Base-by-base conservation (phyloP, 495 filamentous ascomycete genomes). In the Xylaria bambusicola region DNA sequence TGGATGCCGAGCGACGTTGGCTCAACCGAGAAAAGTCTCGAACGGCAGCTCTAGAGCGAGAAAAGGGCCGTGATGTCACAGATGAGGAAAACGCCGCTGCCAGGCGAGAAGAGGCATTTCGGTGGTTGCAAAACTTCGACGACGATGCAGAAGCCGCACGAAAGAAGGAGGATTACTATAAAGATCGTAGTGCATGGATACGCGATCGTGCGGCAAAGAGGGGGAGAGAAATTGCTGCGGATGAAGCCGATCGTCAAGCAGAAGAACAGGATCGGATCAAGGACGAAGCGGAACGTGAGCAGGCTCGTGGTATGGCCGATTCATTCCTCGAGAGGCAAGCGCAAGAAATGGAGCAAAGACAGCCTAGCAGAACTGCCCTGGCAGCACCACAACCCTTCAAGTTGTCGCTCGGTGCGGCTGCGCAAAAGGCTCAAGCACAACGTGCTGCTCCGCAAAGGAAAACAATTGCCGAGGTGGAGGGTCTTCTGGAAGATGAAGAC, bases 391-490 rank as follows among this genome's bases (percentile, higher is more conserved):
- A 92, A 71, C 89, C 88, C 48, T 96, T 98, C 84, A 97, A 95
- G 75, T 81, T 98, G 31, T 95, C 92, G 1, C 88, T 98, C 38
- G 92, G 92, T 53, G 89, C 91, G 3, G 91, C 91, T 0, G 93
- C 93, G 0, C 85, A 88, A 58, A 88, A 91, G 70, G 91, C 88
- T 62, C 87, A 88, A 38, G 86, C 89, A 33, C 85, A 88, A 61
- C 84, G 87, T 26, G 75, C 81, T 1, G 80, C 80, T 6, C 82
- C 85, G n/a, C 77, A 82, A 26, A 81, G 90, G 41, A 87, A 93
- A 48, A 96, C 91, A 1, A 87, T 92, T 40, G 93, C 92, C 52
- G 95, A 97, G 73, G 90, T 98, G 29, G 95, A 97, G 76, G 91
- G 90, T 12, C 76, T 99, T 17, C 78, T 99, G 52, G 94, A 98